phyloP scores from a whole-genome alignment of 2,329 filamentous ascomycete genomes.

The Hymenoscyphus salicellus region DNA sequence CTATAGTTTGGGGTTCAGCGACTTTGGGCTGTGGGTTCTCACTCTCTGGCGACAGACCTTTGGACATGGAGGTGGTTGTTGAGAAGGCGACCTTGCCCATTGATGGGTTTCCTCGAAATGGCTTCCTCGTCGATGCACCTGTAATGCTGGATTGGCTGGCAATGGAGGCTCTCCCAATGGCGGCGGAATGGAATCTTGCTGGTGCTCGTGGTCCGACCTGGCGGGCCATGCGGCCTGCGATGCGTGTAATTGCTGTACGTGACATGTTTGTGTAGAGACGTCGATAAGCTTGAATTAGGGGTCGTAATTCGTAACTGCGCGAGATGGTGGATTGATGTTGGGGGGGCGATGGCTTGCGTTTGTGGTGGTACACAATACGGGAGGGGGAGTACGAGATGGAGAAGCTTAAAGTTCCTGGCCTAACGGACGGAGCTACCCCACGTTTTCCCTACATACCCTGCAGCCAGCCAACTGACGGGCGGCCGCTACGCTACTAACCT shows the following conservation, averaged over 20 bases:
- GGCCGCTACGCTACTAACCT: too few relatives aligned
- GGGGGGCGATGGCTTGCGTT: neutral
- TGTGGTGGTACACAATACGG: neutral
- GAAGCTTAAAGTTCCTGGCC: slow-evolving; percentile 19
- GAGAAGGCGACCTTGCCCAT: slow-evolving; percentile 35
- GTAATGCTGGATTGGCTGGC: slow-evolving; percentile 3
- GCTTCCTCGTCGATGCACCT: neutral
- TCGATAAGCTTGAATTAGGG: neutral
- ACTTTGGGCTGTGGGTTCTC: slow-evolving; percentile 49
- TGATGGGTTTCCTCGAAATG: neutral
- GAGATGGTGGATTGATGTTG: slow-evolving; percentile 1
- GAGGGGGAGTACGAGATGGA: neutral
- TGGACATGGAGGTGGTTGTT: slow-evolving; percentile 36
- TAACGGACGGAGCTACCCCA: too few relatives aligned
- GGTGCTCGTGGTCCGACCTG: neutral
- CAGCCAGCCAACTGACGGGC: too few relatives aligned
- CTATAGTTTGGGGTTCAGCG: slow-evolving; percentile 40
- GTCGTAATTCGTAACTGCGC: neutral
- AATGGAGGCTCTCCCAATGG: slow-evolving; percentile 3
- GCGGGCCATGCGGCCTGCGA: slow-evolving; percentile 15
- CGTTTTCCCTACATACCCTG: too few relatives aligned
- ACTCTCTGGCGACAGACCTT: slow-evolving; percentile 60
- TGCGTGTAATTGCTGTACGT: slow-evolving; percentile 15
- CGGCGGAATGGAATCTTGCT: neutral
- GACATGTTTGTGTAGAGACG: slow-evolving; percentile 13